Evolutionary conservation across 306 rosid species (phyloP).

Genomic region (Trifolium dubium): DNA sequence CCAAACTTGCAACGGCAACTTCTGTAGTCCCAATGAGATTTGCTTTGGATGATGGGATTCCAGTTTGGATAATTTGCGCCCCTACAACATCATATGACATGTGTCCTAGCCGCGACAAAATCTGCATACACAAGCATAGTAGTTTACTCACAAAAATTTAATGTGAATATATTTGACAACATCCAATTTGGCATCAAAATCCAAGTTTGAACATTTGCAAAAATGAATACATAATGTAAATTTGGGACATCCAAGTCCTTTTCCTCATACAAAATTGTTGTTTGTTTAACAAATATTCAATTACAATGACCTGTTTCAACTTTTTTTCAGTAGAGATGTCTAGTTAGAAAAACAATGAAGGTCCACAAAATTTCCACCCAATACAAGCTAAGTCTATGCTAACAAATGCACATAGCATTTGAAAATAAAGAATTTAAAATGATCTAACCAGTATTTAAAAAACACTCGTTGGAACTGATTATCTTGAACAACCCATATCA

Average conservation of each 20-base stretch:
- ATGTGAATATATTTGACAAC: constrained; percentile 1
- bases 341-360: constrained; percentile 7
- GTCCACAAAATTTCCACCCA: constrained; percentile 20
- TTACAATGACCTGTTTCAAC: constrained; percentile 16
- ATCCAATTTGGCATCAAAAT: neutral
- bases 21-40: constrained; percentile 92
- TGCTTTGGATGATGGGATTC: constrained; percentile 93
- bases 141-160: constrained; percentile 24
- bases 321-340: constrained; percentile 18
- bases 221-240: constrained; percentile 24
- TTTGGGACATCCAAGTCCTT: constrained; percentile 11
- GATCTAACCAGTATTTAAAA: neutral
- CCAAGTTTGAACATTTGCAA: constrained; percentile 9
- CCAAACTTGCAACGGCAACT: constrained; percentile 93
- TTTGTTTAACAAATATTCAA: constrained; percentile 16
- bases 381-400: neutral
- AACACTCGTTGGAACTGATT: neutral
- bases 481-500: constrained; percentile 32
- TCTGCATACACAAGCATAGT: constrained; percentile 53
- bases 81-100: constrained; percentile 95
- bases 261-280: neutral
- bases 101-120: constrained; percentile 89
- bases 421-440: constrained; percentile 21
- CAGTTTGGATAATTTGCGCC: constrained; percentile 92
- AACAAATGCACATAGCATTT: constrained; percentile 11